A percentile compares a stretch with the other conserved stretches of the same genome.
Conservation (phyloP, 495 filamentous ascomycete species). For the Penicillium pancosmium region DNA sequence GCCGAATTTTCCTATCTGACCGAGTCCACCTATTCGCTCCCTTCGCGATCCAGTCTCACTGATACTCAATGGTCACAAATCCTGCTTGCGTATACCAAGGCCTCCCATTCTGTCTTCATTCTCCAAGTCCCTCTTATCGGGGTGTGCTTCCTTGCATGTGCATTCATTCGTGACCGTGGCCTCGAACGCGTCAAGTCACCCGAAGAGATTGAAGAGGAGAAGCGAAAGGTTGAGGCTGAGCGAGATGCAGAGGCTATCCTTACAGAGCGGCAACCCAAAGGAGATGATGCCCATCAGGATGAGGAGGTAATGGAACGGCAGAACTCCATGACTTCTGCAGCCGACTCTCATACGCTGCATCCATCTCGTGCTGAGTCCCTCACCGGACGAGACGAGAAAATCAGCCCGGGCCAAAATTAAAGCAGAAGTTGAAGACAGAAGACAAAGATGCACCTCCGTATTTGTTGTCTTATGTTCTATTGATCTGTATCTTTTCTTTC, state of each 20-base stretch:
- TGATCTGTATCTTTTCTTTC: too few species aligned
- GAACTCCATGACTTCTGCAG: too few species aligned
- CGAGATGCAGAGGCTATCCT: slow-evolving; percentile 22
- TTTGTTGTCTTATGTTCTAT: too few species aligned
- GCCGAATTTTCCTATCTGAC: slow-evolving; percentile 41
- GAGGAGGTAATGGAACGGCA: too few species aligned
- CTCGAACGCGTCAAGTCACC: slow-evolving; percentile 53
- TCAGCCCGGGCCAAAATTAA: too few species aligned
- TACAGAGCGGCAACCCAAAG: background rate
- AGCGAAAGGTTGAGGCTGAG: slow-evolving; percentile 25
- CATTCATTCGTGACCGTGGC: slow-evolving; percentile 57
- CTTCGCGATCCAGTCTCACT: slow-evolving; percentile 33
- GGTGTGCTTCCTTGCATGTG: slow-evolving; percentile 51
- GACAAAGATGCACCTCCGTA: too few species aligned
- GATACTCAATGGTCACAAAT: slow-evolving; percentile 44
- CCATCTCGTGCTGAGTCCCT: too few species aligned
- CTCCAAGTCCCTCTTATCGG: slow-evolving; percentile 58
- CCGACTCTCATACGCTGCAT: too few species aligned
- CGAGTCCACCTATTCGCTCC: slow-evolving; percentile 46
- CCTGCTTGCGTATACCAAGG: slow-evolving; percentile 52
- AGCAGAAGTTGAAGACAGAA: too few species aligned
- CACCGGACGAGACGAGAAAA: too few species aligned
- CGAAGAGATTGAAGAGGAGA: slow-evolving; percentile 38
- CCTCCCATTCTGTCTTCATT: slow-evolving; percentile 56
- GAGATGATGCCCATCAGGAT: too few species aligned